Evolutionary conservation across 2,329 filamentous ascomycete species (phyloP), one percentile per base, ranked within the genome.

Genomic region (Diplodia mutila): DNA sequence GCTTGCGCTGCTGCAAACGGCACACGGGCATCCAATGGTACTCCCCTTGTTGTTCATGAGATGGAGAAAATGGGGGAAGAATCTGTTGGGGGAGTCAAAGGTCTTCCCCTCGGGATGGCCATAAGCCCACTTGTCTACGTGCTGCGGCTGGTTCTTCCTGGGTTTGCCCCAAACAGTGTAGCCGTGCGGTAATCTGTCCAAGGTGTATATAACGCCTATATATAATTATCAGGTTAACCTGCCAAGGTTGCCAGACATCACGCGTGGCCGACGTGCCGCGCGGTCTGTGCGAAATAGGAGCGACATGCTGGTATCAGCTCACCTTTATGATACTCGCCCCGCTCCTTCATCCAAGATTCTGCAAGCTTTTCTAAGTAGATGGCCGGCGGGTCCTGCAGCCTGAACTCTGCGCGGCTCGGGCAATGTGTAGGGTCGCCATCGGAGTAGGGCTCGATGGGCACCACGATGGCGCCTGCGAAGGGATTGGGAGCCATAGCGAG

Each of bases 41-140:
- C 75, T 74, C 0, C 79, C 80, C 2, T 71, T 76, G 61, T 82
- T 79, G 16, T 82, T 80, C 82, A 88, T 87, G 27, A 89, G 73
- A 73, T 83, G 81, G 61, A 81, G 76, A 73, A 89, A 89, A 69
- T 90, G 87, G 0, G 83, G 82, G 59, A 82, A 86, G 70, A 88
- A 88, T 4, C 83, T 77, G 23, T 81, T 80, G 0, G 83, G 80
- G 0, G 87, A 89, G 54, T 86, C 82, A 67, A 85, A 89, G 18
- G 75, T 77, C 57, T 78, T 77, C 8, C 82, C 81, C 8, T 76
- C 75, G 0, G 85, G 86, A 73, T 89, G 86, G 0, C 87, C 87
- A 66, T 81, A 89, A 0, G 89, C 76, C 66, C 85, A 87, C 61
- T 83, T 81, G 73, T 89, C 87, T 9, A 82, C 72, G 73, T 85